A percentile compares a stretch with the other conserved stretches of the same genome.
phyloP scores from a whole-genome alignment of 129 eudicot genomes.

The Chrysanthemum makinoi region DNA sequence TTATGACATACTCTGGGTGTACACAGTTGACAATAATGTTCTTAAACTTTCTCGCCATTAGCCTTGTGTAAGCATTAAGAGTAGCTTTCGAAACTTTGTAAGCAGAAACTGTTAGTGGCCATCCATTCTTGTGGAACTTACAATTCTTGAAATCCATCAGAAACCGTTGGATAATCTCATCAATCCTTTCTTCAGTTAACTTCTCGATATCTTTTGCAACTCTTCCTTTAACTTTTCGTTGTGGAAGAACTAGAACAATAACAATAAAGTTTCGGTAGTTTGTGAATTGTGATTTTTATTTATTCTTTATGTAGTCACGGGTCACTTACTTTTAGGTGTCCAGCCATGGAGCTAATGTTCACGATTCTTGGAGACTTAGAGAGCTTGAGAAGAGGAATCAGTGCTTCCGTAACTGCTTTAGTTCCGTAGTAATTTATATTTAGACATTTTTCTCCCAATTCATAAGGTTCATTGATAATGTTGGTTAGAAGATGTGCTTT shows the following conservation, averaged over 20 bases:
- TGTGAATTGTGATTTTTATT: no score
- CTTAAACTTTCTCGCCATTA: neutral
- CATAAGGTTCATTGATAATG: no score
- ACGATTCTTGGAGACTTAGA: no score
- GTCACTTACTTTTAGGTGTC: no score
- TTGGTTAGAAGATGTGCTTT: neutral
- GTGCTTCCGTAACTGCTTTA: no score
- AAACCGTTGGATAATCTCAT: slow-evolving; percentile 1
- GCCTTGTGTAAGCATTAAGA: slow-evolving; percentile 3
- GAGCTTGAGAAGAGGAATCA: no score
- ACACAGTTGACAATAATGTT: slow-evolving; percentile 2
- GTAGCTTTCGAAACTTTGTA: slow-evolving; percentile 7
- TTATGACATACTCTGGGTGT: neutral
- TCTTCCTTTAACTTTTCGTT: neutral
- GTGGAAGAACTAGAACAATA: no score
- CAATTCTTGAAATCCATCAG: neutral
- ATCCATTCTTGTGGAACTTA: neutral
- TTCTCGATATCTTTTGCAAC: neutral
- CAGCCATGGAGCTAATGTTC: no score
- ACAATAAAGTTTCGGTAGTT: no score
- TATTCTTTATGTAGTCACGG: no score
- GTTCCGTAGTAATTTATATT: no score
- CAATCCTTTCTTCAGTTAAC: neutral
- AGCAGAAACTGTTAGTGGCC: slow-evolving; percentile 8
- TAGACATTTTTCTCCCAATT: no score